Evolutionary conservation across 2,329 filamentous ascomycete species (phyloP).

Genomic region (Raffaelea albimanens): DNA sequence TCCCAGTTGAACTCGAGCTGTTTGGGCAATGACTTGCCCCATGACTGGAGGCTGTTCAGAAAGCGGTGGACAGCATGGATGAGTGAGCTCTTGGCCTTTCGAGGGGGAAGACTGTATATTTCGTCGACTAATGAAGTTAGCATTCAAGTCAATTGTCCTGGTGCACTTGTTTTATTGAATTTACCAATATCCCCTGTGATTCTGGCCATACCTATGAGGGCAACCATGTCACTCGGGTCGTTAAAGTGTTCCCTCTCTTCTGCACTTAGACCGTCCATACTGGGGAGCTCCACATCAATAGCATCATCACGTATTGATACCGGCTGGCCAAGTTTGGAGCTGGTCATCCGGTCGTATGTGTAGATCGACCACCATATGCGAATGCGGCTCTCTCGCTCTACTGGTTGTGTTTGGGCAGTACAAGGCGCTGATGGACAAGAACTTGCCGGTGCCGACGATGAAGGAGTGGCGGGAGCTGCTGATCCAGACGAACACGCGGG

Average conservation of each 20-base stretch:
- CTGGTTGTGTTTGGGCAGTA: conserved; percentile 34
- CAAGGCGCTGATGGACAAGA: conserved; percentile 29
- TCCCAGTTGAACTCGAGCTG: conserved; percentile 14
- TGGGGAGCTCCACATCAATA: conserved; percentile 21
- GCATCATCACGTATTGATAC: conserved; percentile 38
- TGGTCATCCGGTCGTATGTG: conserved; percentile 36
- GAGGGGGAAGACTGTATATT: conserved; percentile 22
- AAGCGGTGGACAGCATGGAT: conserved; percentile 23
- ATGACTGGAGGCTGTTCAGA: conserved; percentile 19
- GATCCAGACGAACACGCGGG: no score
- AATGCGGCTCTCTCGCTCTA: conserved; percentile 25
- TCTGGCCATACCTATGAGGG: conserved; percentile 28
- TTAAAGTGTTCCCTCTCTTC: conserved; percentile 24
- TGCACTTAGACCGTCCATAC: conserved; percentile 28
- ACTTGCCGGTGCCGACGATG: conserved; percentile 30
- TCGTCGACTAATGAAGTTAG: conserved; percentile 10
- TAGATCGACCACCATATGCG: conserved; percentile 34
- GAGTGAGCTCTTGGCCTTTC: conserved; percentile 19
- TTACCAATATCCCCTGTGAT: conserved; percentile 14
- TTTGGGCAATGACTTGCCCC: conserved; percentile 21
- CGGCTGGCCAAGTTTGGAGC: conserved; percentile 37
- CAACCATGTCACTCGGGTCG: conserved; percentile 22
- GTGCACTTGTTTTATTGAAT: no score
- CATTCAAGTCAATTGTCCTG: background rate
- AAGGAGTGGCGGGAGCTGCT: conserved; percentile 37